Percentiles rank a stretch among this genome's conserved stretches.
Conservation (phyloP, 306 rosid genomes). For the Prinsepia uniflora region DNA sequence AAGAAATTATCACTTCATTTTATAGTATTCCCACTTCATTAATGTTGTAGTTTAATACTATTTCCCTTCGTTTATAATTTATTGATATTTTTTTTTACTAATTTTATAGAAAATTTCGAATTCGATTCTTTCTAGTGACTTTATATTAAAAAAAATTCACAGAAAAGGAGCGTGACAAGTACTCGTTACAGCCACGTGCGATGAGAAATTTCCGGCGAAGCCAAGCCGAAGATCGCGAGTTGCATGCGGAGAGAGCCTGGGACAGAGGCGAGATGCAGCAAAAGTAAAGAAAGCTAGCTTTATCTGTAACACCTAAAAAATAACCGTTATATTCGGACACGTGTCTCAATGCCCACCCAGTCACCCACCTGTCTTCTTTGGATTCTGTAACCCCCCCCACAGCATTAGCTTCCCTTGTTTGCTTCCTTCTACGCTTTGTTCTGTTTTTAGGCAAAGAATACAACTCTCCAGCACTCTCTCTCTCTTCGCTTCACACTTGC, state of each 20-base stretch:
- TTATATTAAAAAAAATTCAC: too few species aligned
- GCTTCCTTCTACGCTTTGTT: slow-evolving; percentile 17
- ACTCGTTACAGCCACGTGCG: slow-evolving; percentile 21
- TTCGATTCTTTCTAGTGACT: too few species aligned
- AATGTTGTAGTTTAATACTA: too few species aligned
- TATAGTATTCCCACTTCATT: too few species aligned
- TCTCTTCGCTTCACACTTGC: slow-evolving; percentile 19
- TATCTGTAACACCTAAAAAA: slow-evolving; percentile 24
- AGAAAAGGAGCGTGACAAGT: not conserved
- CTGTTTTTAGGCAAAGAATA: slow-evolving; percentile 30
- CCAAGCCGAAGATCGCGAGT: not conserved
- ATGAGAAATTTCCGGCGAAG: not conserved
- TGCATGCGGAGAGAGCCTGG: too few species aligned
- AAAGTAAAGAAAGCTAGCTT: slow-evolving; percentile 11
- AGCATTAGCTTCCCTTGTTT: slow-evolving; percentile 38
- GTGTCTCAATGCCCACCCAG: slow-evolving; percentile 43
- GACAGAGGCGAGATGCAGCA: too few species aligned
- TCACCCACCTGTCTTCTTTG: slow-evolving; percentile 57
- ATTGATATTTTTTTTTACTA: too few species aligned
- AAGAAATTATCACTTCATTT: too few species aligned
- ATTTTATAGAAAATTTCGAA: too few species aligned
- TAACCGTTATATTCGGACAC: slow-evolving; percentile 59
- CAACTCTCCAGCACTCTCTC: slow-evolving; percentile 1
- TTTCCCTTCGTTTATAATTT: too few species aligned
- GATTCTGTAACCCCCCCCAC: slow-evolving; percentile 39